Percentiles rank a stretch among this genome's conserved stretches.
phyloP scores from a whole-genome alignment of 2,329 filamentous ascomycete species.

The Alternaria triticimaculans region DNA sequence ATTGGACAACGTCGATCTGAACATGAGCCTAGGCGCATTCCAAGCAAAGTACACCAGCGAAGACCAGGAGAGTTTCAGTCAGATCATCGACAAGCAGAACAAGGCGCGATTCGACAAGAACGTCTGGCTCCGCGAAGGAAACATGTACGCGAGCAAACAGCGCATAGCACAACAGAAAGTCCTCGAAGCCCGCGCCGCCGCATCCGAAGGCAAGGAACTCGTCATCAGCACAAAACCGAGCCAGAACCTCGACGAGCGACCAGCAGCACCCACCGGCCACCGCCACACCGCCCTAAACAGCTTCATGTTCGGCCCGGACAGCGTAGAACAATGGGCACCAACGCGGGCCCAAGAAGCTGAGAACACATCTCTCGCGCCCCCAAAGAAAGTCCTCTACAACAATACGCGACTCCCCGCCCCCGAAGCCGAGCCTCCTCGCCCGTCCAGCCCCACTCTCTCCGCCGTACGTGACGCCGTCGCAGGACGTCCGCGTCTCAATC shows the following conservation, averaged over 20 bases:
- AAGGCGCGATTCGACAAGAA: constrained; percentile 83
- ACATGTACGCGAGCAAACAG: constrained; percentile 74
- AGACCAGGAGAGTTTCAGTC: constrained; percentile 97
- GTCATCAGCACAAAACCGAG: constrained; percentile 63
- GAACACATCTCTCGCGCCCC: constrained; percentile 72
- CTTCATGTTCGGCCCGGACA: constrained; percentile 83
- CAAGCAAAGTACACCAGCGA: constrained; percentile 96
- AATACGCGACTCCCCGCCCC: constrained; percentile 76
- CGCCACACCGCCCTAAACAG: constrained; percentile 75
- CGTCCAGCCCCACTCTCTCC: constrained; percentile 82
- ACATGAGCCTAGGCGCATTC: constrained; percentile 82
- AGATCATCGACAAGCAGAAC: constrained; percentile 89
- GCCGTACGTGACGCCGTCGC: constrained; percentile 83
- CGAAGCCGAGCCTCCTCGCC: constrained; percentile 48
- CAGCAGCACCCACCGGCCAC: constrained; percentile 78
- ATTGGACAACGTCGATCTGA: constrained; percentile 68
- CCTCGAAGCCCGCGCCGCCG: constrained; percentile 66
- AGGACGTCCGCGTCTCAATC: constrained; percentile 68
- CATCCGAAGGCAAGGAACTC: constrained; percentile 25
- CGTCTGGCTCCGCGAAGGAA: constrained; percentile 85
- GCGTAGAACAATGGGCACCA: constrained; percentile 60
- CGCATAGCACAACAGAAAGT: constrained; percentile 74
- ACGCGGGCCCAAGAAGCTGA: constrained; percentile 75
- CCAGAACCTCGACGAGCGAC: constrained; percentile 70
- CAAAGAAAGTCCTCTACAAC: constrained; percentile 77